Evolutionary conservation across 106 monocot genomes (phyloP).

Genomic region (Acanthochlamys bracteata): DNA sequence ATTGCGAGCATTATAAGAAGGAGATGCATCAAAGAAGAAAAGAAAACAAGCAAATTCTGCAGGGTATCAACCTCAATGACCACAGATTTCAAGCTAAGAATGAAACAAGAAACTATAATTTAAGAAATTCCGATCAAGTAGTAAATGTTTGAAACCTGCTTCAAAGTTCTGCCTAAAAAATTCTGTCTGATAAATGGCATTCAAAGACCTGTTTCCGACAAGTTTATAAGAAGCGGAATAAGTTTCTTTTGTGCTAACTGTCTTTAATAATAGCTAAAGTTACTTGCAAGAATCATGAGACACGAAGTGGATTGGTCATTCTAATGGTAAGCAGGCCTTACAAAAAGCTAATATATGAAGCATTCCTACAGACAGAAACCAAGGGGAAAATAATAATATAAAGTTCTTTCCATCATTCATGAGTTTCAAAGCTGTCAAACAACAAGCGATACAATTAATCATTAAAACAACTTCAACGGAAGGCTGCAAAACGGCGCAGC

Average conservation of each 20-base stretch:
- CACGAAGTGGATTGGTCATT: not conserved
- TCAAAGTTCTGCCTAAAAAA: too few species aligned
- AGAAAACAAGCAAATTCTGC: too few species aligned
- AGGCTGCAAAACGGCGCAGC: slow-evolving; percentile 43
- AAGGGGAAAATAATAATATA: not conserved
- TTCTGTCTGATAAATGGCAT: too few species aligned
- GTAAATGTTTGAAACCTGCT: too few species aligned
- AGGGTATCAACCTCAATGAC: too few species aligned
- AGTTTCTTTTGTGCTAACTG: not conserved
- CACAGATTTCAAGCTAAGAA: too few species aligned
- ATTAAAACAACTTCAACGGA: slow-evolving; percentile 3
- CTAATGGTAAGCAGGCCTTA: not conserved
- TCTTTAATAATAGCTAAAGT: not conserved
- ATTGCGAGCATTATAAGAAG: too few species aligned
- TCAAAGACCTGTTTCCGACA: too few species aligned
- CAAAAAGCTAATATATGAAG: not conserved
- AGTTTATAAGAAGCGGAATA: not conserved
- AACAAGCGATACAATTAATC: slow-evolving; percentile 7
- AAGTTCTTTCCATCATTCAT: slow-evolving; percentile 23
- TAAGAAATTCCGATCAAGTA: too few species aligned
- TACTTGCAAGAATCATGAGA: not conserved
- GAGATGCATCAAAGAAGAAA: too few species aligned
- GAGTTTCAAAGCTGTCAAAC: slow-evolving; percentile 32
- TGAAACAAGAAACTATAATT: too few species aligned
- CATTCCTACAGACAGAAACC: not conserved